A percentile compares a stretch with the other conserved stretches of the same genome.
Conservation (phyloP, 2,329 filamentous ascomycete species). For the Mariannaea elegans region DNA sequence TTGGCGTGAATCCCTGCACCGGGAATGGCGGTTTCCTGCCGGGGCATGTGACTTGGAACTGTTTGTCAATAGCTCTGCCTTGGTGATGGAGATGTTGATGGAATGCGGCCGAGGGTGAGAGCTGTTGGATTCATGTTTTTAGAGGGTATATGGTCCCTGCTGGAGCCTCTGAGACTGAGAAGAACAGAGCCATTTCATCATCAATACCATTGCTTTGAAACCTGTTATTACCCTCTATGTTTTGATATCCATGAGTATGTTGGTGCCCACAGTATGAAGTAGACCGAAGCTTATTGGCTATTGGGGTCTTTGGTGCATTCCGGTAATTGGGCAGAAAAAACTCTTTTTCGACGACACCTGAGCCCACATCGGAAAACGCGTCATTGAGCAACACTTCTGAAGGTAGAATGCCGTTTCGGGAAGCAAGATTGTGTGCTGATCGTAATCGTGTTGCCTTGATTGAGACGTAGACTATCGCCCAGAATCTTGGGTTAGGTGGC, state of each 20-base stretch:
- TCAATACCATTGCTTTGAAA: no score
- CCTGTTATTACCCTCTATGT: no score
- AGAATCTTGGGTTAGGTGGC: not conserved
- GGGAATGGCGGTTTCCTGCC: not conserved
- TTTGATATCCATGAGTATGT: not conserved
- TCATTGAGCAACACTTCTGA: no score
- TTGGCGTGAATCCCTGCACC: constrained; percentile 5
- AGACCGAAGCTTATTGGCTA: constrained; percentile 13
- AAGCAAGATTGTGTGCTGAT: no score
- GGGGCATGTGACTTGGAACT: not conserved
- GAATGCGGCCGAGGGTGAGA: no score
- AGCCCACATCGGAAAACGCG: not conserved
- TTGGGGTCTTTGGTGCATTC: not conserved
- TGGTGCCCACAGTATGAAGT: not conserved
- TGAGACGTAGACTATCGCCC: not conserved
- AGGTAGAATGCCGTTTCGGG: not conserved
- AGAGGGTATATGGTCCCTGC: no score
- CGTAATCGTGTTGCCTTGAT: no score
- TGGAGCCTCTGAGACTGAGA: no score
- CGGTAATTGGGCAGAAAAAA: constrained; percentile 4
- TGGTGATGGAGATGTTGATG: no score
- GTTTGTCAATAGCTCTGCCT: no score
- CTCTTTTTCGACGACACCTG: constrained; percentile 24
- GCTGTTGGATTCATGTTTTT: no score
- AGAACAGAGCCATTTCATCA: no score